Percentiles rank a stretch among this genome's conserved stretches.
Evolutionary conservation across 1,284 basidiomycete genomes (phyloP).

Genomic region (Leccinum variabile): DNA sequence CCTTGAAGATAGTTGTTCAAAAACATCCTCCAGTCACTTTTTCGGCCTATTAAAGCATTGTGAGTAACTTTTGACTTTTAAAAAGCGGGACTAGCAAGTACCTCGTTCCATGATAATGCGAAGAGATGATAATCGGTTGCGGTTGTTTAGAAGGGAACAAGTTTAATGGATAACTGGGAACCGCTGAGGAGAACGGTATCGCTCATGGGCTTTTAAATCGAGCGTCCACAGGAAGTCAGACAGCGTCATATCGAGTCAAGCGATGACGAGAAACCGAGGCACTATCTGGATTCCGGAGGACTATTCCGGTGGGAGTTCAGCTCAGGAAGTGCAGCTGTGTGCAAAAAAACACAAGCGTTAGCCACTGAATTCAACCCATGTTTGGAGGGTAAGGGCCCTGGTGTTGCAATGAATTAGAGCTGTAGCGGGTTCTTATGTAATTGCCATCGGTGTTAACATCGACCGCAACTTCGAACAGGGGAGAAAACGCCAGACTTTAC

Average conservation of each 20-base stretch:
- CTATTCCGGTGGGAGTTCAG: constrained; percentile 10
- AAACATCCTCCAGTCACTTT: constrained; percentile 32
- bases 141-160: constrained; percentile 3
- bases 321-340: constrained; percentile 27
- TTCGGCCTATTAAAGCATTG: constrained; percentile 13
- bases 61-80: constrained; percentile 11
- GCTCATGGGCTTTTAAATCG: constrained; percentile 26
- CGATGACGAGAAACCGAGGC: constrained; percentile 22
- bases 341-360: constrained; percentile 7
- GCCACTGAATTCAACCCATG: constrained; percentile 15
- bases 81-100: background rate
- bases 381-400: constrained; percentile 19
- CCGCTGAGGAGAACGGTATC: constrained; percentile 8
- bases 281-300: constrained; percentile 1
- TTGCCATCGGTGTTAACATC: constrained; percentile 23
- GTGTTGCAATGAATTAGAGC: constrained; percentile 16
- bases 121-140: background rate
- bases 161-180: constrained; percentile 9
- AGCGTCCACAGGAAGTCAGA: constrained; percentile 28
- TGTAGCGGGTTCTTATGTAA: constrained; percentile 22
- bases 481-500: constrained; percentile 30
- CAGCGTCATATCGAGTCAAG: constrained; percentile 30
- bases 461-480: constrained; percentile 21
- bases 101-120: constrained; percentile 24
- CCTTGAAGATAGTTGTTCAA: constrained; percentile 33